phyloP scores from a whole-genome alignment of 2,329 filamentous ascomycete species.

The Curvularia sp. region DNA sequence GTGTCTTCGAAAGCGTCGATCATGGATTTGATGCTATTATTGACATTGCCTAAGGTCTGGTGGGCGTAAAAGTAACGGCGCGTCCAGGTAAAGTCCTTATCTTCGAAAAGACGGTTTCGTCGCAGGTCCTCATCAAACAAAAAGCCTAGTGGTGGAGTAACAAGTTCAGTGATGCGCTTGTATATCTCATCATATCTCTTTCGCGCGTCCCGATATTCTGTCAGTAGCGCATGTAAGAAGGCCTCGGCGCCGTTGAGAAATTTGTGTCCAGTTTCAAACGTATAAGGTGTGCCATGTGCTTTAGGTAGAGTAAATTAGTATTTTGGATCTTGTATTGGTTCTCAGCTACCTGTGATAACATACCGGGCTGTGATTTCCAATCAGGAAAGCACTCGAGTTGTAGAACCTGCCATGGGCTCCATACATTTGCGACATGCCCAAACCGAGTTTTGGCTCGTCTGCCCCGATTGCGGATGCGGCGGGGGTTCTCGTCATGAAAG shows the following conservation, averaged over 20 bases:
- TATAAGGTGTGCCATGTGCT: slow-evolving; percentile 56
- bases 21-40: slow-evolving; percentile 66
- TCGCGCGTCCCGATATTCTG: slow-evolving; percentile 67
- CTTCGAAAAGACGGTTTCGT: slow-evolving; percentile 67
- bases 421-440: slow-evolving; percentile 65
- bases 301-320: neutral
- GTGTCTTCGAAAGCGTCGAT: slow-evolving; percentile 63
- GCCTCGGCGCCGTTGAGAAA: slow-evolving; percentile 68
- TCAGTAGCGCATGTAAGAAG: slow-evolving; percentile 64
- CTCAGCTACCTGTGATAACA: neutral
- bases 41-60: slow-evolving; percentile 66
- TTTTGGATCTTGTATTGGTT: neutral
- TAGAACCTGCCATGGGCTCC: slow-evolving; percentile 65
- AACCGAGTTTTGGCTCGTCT: slow-evolving; percentile 57
- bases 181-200: slow-evolving; percentile 66
- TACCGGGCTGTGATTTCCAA: slow-evolving; percentile 53
- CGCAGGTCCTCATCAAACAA: slow-evolving; percentile 65
- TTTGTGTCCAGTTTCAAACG: slow-evolving; percentile 62
- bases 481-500: slow-evolving; percentile 60
- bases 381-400: slow-evolving; percentile 52
- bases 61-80: slow-evolving; percentile 69
- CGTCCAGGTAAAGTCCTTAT: slow-evolving; percentile 66
- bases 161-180: slow-evolving; percentile 63
- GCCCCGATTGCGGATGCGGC: slow-evolving; percentile 58
- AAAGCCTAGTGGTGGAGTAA: slow-evolving; percentile 66